A percentile compares a stretch with the other conserved stretches of the same genome.
These are phyloP conservation scores for Malassezia yamatoensis DNA, from an alignment of 1,284 basidiomycete genomes.

Conservation along the genomic window DNA sequence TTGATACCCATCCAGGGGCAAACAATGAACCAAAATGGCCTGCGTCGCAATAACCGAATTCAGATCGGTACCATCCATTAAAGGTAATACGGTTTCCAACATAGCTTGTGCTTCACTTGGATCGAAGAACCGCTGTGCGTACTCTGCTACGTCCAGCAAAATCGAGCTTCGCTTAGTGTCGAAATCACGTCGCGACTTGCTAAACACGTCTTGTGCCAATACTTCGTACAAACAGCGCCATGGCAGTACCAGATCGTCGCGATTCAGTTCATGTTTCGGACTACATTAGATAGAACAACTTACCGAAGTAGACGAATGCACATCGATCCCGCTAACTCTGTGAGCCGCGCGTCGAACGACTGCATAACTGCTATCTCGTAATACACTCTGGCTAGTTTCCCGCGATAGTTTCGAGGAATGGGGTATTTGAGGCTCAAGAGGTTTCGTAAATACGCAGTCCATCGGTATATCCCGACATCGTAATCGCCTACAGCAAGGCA, in stretches of 20 bases:
- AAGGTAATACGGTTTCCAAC: conserved; percentile 66
- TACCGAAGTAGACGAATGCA: conserved; percentile 62
- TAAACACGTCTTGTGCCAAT: conserved; percentile 69
- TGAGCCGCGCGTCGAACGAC: conserved; percentile 62
- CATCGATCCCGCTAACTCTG: conserved; percentile 64
- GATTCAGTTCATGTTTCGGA: conserved; percentile 65
- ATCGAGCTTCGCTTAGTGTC: conserved; percentile 56
- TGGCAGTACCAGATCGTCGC: conserved; percentile 72
- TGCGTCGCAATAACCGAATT: conserved; percentile 50
- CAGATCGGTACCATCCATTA: conserved; percentile 63
- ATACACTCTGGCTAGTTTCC: conserved; percentile 68
- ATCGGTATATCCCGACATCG: conserved; percentile 53
- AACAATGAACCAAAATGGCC: conserved; percentile 44
- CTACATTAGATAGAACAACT: conserved; percentile 52
- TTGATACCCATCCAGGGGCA: conserved; percentile 40
- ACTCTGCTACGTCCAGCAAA: conserved; percentile 74
- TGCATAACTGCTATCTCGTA: conserved; percentile 68
- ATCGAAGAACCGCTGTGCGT: conserved; percentile 76
- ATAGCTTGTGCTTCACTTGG: conserved; percentile 79
- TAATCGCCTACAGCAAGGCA: conserved; percentile 65
- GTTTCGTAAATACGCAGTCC: conserved; percentile 48
- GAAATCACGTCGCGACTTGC: conserved; percentile 57
- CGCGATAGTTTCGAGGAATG: conserved; percentile 55
- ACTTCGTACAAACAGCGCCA: conserved; percentile 78
- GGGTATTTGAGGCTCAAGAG: conserved; percentile 48